Evolutionary conservation across 176 grass and related monocot species (phyloP).

Genomic region (Bonia amplexicaulis): DNA sequence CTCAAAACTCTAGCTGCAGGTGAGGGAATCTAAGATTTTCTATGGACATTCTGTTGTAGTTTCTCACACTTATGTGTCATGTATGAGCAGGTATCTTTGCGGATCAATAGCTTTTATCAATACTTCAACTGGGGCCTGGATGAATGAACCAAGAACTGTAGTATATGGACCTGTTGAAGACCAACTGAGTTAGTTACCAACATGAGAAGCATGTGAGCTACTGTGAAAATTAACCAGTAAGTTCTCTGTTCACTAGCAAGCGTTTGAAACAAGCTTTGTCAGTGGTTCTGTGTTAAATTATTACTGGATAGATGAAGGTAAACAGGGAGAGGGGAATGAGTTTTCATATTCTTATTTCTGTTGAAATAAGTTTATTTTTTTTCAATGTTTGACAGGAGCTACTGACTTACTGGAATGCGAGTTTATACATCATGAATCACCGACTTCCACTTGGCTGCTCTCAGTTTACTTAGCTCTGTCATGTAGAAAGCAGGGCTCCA

Average conservation of each 20-base stretch:
- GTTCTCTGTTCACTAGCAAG: neutral
- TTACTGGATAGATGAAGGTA: neutral
- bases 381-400: neutral
- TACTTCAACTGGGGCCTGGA: neutral
- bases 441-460: neutral
- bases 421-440: neutral
- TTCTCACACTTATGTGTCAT: constrained; percentile 8
- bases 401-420: neutral
- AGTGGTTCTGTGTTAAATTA: neutral
- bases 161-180: neutral
- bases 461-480: neutral
- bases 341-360: neutral
- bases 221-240: constrained; percentile 1
- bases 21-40: neutral
- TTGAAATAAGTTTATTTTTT: neutral
- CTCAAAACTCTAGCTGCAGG: neutral
- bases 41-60: neutral
- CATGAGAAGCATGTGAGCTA: neutral
- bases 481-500: neutral
- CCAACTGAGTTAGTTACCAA: neutral
- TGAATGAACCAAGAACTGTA: constrained; percentile 4
- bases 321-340: neutral
- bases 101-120: neutral
- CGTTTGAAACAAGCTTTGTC: neutral
- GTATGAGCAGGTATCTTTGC: constrained; percentile 7